Conservation (phyloP, 805 yeast genomes). For the Kregervanrija pseudodelftensis region DNA sequence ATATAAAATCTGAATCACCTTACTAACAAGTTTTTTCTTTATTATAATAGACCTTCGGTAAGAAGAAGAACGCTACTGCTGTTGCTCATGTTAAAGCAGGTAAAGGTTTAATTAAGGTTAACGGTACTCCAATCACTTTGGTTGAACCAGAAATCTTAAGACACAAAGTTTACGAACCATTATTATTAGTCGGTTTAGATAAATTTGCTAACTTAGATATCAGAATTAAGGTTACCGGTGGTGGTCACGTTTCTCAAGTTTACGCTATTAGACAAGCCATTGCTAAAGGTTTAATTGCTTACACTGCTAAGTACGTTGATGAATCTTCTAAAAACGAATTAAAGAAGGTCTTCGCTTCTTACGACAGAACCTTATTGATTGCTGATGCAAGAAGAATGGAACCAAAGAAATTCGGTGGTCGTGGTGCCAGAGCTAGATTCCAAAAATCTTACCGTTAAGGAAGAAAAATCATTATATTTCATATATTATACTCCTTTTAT, state of each 20-base stretch:
- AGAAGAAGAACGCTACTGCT: slow-evolving; percentile 99
- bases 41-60: slow-evolving; percentile 86
- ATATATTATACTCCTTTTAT: not conserved
- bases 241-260: slow-evolving; percentile 99
- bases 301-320: slow-evolving; percentile 98
- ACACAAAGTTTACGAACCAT: slow-evolving; percentile 99
- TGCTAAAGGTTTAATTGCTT: slow-evolving; percentile 99
- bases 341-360: slow-evolving; percentile 94
- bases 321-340: slow-evolving; percentile 99
- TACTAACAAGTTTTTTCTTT: slow-evolving; percentile 4
- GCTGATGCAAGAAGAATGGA: slow-evolving; percentile 99
- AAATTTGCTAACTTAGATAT: slow-evolving; percentile 97
- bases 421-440: slow-evolving; percentile 99
- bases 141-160: slow-evolving; percentile 99
- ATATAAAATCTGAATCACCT: not conserved
- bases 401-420: slow-evolving; percentile 99
- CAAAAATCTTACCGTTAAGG: slow-evolving; percentile 99
- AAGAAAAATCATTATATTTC: not conserved
- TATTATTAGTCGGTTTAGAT: slow-evolving; percentile 96
- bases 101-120: slow-evolving; percentile 97
- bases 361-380: slow-evolving; percentile 99
- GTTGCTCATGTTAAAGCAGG: slow-evolving; percentile 99
- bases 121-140: slow-evolving; percentile 98
- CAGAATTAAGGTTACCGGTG: slow-evolving; percentile 99
- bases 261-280: slow-evolving; percentile 99